Base-by-base conservation (phyloP, 2,329 filamentous ascomycete species). In the Fusarium sp. region DNA sequence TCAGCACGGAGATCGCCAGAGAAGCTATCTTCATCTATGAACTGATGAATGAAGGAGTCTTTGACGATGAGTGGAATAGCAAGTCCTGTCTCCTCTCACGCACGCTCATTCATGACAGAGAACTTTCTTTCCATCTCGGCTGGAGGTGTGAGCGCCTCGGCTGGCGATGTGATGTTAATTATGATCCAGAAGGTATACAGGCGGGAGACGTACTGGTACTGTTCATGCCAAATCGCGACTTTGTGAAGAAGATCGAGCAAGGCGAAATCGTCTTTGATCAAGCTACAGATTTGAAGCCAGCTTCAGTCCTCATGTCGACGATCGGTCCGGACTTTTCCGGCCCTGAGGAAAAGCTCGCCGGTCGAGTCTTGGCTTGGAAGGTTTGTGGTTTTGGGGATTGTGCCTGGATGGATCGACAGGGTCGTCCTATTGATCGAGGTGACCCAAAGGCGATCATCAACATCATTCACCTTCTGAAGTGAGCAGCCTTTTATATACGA, bases 261-360 rank as follows among this genome's bases (percentile, higher is more conserved):
- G 50, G 50, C 1, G 50, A 53, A 5, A 20, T 4, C 1, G 50
- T 53, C 4, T 53, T 53, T 53, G 24, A 38, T 5, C 10, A 38
- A 28, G 2, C 2, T 3, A 12, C 2, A 7, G 5, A 38, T 13
- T 1, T 7, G 14, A 28, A 38, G 14, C 33, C 7, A n/a, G 7
- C 3, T 38, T 53, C 50, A 9, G 1, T 28, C 5, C 7, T 9
- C 10, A 53, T 28, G 24, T 14, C 16, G 24, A 4, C 7, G 10
- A 0, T 38, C 5, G 14, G 24, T 4, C 50, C 33, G 0, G 50
- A 53, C 20, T 53, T 38, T 13, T 7, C 18, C 13, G 24, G 33
- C 11, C 10, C 15, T 1, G 50, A 53, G 24, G 4, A 16, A 28
- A 28, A 10, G 28, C 33, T 53, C 15, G 33, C 14, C 13, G 50